Percentiles rank a stretch among this genome's conserved stretches.
phyloP scores from a whole-genome alignment of 345 rosid genomes.

The Hypericum androsaemum region DNA sequence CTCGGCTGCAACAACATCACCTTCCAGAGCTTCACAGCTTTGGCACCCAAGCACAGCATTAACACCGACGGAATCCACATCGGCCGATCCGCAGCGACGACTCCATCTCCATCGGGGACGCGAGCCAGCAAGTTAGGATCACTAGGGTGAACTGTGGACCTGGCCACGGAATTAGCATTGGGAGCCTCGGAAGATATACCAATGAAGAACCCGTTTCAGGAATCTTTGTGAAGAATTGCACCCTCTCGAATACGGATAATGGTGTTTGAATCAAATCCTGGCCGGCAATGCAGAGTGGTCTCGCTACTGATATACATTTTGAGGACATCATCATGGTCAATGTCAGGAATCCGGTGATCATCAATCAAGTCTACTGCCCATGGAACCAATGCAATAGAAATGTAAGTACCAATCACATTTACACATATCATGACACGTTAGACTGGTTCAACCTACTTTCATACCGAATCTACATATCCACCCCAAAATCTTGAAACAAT shows the following conservation, averaged over 20 bases:
- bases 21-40: neutral
- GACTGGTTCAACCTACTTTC: too few species aligned
- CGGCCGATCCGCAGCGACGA: neutral
- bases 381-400: neutral
- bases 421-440: too few species aligned
- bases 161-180: conserved; percentile 11
- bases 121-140: neutral
- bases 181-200: conserved; percentile 1
- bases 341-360: conserved; percentile 4
- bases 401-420: neutral
- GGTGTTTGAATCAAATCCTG: conserved; percentile 9
- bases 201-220: neutral
- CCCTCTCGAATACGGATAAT: conserved; percentile 2
- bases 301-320: neutral
- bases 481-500: too few species aligned
- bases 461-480: too few species aligned
- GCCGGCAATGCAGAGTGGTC: neutral
- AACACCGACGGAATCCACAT: conserved; percentile 9
- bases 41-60: conserved; percentile 2
- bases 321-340: conserved; percentile 3
- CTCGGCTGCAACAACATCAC: neutral
- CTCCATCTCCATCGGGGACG: conserved; percentile 5
- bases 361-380: conserved; percentile 8
- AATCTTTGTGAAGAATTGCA: neutral
- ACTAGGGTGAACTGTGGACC: conserved; percentile 6